Conservation (phyloP, 805 yeast species). For the Ogataea thermomethanolica region DNA sequence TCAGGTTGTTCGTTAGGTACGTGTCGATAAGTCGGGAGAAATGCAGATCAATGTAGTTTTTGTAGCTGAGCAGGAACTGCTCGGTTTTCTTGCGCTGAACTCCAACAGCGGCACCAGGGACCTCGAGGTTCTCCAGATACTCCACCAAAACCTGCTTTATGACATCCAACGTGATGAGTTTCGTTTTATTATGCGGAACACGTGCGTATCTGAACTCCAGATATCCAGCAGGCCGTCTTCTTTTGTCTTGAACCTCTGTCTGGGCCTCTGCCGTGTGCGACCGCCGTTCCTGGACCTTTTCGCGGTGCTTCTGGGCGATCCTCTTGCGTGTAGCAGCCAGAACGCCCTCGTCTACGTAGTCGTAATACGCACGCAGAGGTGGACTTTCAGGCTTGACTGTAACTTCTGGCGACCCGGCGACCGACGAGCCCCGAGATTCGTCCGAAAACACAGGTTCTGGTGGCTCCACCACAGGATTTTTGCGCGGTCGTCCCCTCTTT, state of each 20-base stretch:
- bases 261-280: slow-evolving; percentile 4
- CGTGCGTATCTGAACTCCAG: slow-evolving; percentile 27
- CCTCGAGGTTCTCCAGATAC: slow-evolving; percentile 20
- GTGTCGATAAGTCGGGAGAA: slow-evolving; percentile 35
- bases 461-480: neutral
- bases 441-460: slow-evolving; percentile 4
- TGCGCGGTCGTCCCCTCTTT: neutral
- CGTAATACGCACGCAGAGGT: slow-evolving; percentile 5
- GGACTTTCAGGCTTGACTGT: slow-evolving; percentile 1
- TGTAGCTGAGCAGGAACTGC: slow-evolving; percentile 24
- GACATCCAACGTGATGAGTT: slow-evolving; percentile 33
- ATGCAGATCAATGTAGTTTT: slow-evolving; percentile 24
- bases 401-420: neutral
- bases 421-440: slow-evolving; percentile 4
- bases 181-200: slow-evolving; percentile 27
- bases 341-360: slow-evolving; percentile 9
- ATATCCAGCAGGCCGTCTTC: slow-evolving; percentile 7
- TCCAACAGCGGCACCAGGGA: slow-evolving; percentile 16
- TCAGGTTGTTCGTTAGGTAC: slow-evolving; percentile 33
- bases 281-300: slow-evolving; percentile 5
- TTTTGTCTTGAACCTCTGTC: slow-evolving; percentile 10
- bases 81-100: slow-evolving; percentile 16
- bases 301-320: slow-evolving; percentile 6
- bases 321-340: slow-evolving; percentile 5
- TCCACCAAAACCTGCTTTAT: slow-evolving; percentile 31